Percentiles rank a stretch among this genome's conserved stretches.
phyloP scores from a whole-genome alignment of 2,329 filamentous ascomycete species.

The Calcarisporium arbuscula region DNA sequence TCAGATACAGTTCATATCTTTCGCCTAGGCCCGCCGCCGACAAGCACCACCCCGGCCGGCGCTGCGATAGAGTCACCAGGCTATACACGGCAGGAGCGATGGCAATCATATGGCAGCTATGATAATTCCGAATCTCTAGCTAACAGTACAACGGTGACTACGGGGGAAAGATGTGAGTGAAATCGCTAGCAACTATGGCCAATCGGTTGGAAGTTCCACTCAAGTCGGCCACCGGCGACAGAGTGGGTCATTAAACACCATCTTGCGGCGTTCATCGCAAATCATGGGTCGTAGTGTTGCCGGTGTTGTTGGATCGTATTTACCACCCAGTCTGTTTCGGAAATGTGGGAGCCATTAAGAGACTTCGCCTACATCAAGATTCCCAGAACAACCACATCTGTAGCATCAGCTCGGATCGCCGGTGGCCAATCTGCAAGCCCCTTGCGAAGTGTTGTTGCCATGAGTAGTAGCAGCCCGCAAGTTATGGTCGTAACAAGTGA shows the following conservation, averaged over 20 bases:
- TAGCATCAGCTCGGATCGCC: conserved; percentile 14
- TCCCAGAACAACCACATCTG: conserved; percentile 48
- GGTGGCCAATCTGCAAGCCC: conserved; percentile 38
- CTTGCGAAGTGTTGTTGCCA: conserved; percentile 86
- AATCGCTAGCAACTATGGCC: conserved; percentile 17
- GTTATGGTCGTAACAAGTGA: conserved; percentile 98
- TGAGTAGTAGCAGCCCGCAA: conserved; percentile 90
- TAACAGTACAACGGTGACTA: conserved; percentile 46
- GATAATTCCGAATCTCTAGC: conserved; percentile 36
- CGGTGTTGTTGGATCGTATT: conserved; percentile 82
- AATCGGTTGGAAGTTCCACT: conserved; percentile 15
- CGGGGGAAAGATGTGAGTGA: conserved; percentile 43
- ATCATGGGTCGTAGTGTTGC: conserved; percentile 86
- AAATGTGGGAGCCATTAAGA: conserved; percentile 93
- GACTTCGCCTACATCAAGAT: conserved; percentile 98
- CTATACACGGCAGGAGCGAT: conserved; percentile 39
- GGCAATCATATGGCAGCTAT: conserved; percentile 45
- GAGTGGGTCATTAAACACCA: conserved; percentile 78
- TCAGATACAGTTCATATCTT: conserved; percentile 98
- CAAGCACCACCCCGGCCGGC: conserved; percentile 27
- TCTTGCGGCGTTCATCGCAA: conserved; percentile 90
- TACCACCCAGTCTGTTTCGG: conserved; percentile 88
- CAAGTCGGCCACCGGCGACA: conserved; percentile 35
- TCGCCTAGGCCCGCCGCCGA: conserved; percentile 56
- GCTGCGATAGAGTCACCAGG: conserved; percentile 31